A percentile compares a stretch with the other conserved stretches of the same genome.
phyloP scores from a whole-genome alignment of 495 filamentous ascomycete species.

The Polyplosphaeria fusca region DNA sequence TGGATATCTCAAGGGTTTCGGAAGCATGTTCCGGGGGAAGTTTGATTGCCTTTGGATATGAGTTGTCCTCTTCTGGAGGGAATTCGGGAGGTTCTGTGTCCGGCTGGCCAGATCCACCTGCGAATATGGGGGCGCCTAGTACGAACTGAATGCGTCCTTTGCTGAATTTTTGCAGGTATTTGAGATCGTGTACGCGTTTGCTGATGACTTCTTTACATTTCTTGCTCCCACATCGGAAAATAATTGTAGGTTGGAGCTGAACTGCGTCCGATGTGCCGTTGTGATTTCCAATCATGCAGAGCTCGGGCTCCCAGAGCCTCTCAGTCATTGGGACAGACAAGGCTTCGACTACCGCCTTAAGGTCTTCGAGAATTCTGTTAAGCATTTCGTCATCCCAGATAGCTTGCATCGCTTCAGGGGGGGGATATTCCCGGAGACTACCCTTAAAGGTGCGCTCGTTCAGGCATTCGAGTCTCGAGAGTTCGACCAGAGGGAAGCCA shows the following conservation, averaged over 20 bases:
- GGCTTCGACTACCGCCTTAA: not conserved
- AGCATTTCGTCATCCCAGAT: not conserved
- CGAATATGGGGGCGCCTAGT: not conserved
- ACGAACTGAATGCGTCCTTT: not conserved
- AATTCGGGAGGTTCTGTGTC: not conserved
- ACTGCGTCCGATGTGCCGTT: not conserved
- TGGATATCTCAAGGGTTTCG: too few species aligned
- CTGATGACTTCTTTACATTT: not conserved
- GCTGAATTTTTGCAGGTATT: not conserved
- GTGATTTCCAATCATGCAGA: conserved; percentile 1
- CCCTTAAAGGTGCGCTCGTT: not conserved
- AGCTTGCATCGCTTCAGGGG: not conserved
- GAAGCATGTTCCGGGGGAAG: too few species aligned
- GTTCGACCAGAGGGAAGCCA: not conserved
- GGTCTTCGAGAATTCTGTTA: not conserved
- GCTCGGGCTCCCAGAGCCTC: not conserved
- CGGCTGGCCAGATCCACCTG: not conserved
- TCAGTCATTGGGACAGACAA: not conserved
- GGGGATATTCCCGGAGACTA: not conserved
- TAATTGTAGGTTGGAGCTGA: not conserved
- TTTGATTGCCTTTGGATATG: not conserved
- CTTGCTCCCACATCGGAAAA: conserved; percentile 5
- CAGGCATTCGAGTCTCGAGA: too few species aligned
- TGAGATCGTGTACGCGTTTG: not conserved
- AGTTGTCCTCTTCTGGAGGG: not conserved